Conservation (phyloP, 2,329 filamentous ascomycete species). For the Ascomycota sp. region DNA sequence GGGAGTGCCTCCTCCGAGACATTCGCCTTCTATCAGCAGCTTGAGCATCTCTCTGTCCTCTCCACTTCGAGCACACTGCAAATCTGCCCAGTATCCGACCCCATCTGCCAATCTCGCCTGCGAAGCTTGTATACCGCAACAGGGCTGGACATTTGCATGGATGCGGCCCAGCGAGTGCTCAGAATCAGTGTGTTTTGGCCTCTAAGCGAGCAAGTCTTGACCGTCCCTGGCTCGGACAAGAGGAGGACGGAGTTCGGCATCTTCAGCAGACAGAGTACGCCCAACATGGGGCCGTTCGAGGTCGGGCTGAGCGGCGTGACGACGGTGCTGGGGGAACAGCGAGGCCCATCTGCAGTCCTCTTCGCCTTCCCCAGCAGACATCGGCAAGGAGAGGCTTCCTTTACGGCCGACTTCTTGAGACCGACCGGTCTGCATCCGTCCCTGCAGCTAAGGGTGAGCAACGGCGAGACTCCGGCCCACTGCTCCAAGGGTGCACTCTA, state of each 20-base stretch:
- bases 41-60: slow-evolving; percentile 34
- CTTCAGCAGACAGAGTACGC: slow-evolving; percentile 39
- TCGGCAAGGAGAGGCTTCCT: slow-evolving; percentile 32
- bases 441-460: slow-evolving; percentile 42
- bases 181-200: slow-evolving; percentile 45
- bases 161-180: slow-evolving; percentile 40
- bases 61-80: slow-evolving; percentile 26
- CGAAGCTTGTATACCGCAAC: slow-evolving; percentile 26
- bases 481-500: slow-evolving; percentile 48
- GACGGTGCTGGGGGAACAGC: slow-evolving; percentile 54
- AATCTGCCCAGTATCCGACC: slow-evolving; percentile 25
- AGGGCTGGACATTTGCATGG: slow-evolving; percentile 57
- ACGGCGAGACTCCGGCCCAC: slow-evolving; percentile 24
- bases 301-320: slow-evolving; percentile 58
- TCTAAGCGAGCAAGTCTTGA: slow-evolving; percentile 17
- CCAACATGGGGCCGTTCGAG: slow-evolving; percentile 42
- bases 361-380: slow-evolving; percentile 75
- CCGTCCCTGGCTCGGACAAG: slow-evolving; percentile 16
- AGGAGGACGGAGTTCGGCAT: slow-evolving; percentile 62
- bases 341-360: slow-evolving; percentile 47
- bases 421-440: slow-evolving; percentile 72
- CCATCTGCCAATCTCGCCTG: slow-evolving; percentile 26
- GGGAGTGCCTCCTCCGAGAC: slow-evolving; percentile 23
- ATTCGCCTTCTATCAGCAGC: slow-evolving; percentile 46
- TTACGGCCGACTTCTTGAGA: slow-evolving; percentile 38